phyloP scores from a whole-genome alignment of 108 stramenopile species.

The Nitzschia sp. region DNA sequence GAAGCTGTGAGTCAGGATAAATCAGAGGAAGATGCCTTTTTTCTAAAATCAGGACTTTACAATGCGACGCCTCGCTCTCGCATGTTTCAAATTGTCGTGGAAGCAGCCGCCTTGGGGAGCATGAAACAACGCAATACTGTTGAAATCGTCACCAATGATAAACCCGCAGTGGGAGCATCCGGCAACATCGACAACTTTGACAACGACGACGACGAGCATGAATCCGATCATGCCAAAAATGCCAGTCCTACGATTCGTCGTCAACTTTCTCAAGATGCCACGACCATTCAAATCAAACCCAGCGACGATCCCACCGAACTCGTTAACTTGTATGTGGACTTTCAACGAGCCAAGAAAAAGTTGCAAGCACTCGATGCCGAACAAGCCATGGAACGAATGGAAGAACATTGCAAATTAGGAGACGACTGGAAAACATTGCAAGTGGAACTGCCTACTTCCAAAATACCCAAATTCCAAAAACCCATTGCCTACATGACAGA shows the following conservation, averaged over 20 bases:
- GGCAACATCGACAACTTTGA: background rate
- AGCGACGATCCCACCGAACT: conserved; percentile 9
- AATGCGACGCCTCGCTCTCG: background rate
- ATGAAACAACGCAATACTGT: background rate
- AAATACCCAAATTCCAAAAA: conserved; percentile 11
- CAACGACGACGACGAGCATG: background rate
- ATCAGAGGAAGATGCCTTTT: background rate
- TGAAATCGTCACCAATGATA: background rate
- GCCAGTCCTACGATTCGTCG: background rate
- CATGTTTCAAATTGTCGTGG: conserved; percentile 7
- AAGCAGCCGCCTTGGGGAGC: conserved; percentile 22
- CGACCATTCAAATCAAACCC: background rate
- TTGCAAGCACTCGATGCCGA: background rate
- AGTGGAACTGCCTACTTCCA: conserved; percentile 3
- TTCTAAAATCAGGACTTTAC: conserved; percentile 3
- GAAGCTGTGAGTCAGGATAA: background rate
- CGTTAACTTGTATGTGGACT: conserved; percentile 2
- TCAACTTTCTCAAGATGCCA: background rate
- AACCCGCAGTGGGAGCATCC: too few relatives aligned
- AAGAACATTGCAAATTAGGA: conserved; percentile 1
- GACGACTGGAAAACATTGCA: background rate
- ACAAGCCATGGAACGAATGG: conserved; percentile 12
- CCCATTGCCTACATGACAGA: conserved; percentile 7
- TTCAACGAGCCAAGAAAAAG: background rate
- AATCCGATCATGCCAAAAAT: background rate